Base-by-base conservation (phyloP, 2,329 filamentous ascomycete genomes). In the Trichoderma sp. region DNA sequence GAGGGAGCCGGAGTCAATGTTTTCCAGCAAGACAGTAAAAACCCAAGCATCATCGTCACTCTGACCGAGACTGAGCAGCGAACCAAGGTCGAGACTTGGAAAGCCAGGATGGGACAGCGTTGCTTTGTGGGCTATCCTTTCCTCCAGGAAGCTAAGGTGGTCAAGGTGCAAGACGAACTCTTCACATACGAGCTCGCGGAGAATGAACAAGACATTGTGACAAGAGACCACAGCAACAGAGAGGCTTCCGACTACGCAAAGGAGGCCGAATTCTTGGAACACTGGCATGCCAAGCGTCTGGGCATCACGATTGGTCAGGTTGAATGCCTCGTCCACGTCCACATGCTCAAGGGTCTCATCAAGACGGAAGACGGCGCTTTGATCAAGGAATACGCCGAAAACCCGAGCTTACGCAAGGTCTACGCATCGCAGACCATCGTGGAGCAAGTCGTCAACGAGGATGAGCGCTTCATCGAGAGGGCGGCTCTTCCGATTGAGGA, bases 51-150 rank as follows among this genome's bases (percentile, higher is more conserved):
- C 88, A 87, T 98, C 26, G 85, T 98, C 64, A 97, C 92, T 2
- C 81, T 99, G 57, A 83, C 88, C 39, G 89, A 92, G 44, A 86
- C 91, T 0, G 92, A 93, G 68, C 78, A 80, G 65, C 88, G 90
- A 43, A 88, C 90, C 55, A 90, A 86, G 68, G 82, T 88, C 24
- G 88, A 91, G 69, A 80, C 85, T 63, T 93, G 93, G 63, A 92
- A 92, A 75, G 79, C 81, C 57, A 94, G 92, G 74, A 83, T 99
- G 51, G 94, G 93, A 51, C 86, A 94, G 76, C 88, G 89, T 67
- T 93, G 96, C 66, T 92, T 92, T 74, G 91, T 98, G 67, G 93
- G 94, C 44, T 99, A 96, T 73, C 95, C 95, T 1, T 99, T 97
- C 79, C 79, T 99, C 68, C 91, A 96, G 71, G 96, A 99, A 78